phyloP scores from a whole-genome alignment of 2,329 filamentous ascomycete species.

The Xylariaceae sp. region DNA sequence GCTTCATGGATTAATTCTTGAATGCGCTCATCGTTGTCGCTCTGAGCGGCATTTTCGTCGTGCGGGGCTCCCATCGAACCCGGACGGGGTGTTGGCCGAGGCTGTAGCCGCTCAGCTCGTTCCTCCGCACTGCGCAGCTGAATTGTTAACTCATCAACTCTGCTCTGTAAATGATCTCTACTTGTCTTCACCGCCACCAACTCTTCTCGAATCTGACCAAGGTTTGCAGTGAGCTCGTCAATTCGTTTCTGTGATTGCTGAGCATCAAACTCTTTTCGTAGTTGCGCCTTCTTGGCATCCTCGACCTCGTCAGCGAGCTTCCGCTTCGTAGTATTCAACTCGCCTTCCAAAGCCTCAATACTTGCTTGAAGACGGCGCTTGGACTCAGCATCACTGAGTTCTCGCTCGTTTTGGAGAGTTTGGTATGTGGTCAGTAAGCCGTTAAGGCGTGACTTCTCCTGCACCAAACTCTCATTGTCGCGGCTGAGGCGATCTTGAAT shows the following conservation, averaged over 20 bases:
- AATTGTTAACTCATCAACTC: constrained; percentile 82
- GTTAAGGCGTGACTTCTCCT: constrained; percentile 81
- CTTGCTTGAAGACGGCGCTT: constrained; percentile 73
- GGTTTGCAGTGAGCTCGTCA: constrained; percentile 77
- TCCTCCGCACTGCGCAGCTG: constrained; percentile 88
- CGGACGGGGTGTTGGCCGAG: constrained; percentile 63
- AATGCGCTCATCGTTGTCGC: constrained; percentile 54
- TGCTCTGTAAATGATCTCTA: constrained; percentile 79
- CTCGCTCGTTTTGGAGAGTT: constrained; percentile 85
- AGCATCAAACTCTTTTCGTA: constrained; percentile 85
- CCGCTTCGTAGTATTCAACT: constrained; percentile 71
- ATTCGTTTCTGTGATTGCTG: constrained; percentile 86
- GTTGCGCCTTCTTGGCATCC: constrained; percentile 73
- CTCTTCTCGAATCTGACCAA: constrained; percentile 79
- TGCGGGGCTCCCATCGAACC: constrained; percentile 39
- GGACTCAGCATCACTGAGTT: constrained; percentile 74
- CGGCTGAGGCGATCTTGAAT: constrained; percentile 84
- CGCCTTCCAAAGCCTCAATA: constrained; percentile 72
- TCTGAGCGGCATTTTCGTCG: constrained; percentile 37
- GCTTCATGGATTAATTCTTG: constrained; percentile 82
- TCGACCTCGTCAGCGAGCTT: constrained; percentile 80
- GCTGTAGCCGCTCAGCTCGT: constrained; percentile 72
- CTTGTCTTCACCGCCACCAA: constrained; percentile 80
- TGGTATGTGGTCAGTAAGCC: constrained; percentile 79
- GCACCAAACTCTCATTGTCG: constrained; percentile 77